Evolutionary conservation across 306 rosid species (phyloP), one percentile per base, ranked within the genome.

Genomic region (Gillenia trifoliata): DNA sequence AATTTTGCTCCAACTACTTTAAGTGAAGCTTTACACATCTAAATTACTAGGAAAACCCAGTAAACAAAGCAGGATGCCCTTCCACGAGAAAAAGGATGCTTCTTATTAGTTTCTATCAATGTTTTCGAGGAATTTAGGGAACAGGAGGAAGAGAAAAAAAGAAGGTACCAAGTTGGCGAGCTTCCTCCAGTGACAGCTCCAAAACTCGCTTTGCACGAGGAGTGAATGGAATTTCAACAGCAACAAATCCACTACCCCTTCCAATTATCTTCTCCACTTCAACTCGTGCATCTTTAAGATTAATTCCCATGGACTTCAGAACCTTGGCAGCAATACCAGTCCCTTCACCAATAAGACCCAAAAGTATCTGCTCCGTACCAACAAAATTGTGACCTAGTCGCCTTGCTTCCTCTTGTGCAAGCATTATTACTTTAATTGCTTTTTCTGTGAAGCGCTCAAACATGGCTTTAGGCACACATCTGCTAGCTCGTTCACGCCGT

Each of bases 221-320:
- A 64, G 99, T 94, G 81, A 94, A 94, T 0, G 99, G 97, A 85
- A 94, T 94, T 79, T 94, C 99, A 64, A 90, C 99, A 1, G 99
- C 96, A 75, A 94, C 99, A 84, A 94, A 92, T 40, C 97, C 99
- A 79, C 99, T 94, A 30, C 99, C 99, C 82, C 99, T 88, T 86
- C 99, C 99, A 78, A 94, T 94, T 70, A 94, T 94, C 86, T 94
- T 94, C 83, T 94, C 98, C 77, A 94, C 98, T 85, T 94, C 99
- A 56, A 94, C 97, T 10, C 96, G 99, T 17, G 99, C 96, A 77
- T 92, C 97, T 88, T 94, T 94, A 54, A 94, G 96, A 81, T 90
- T 94, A 65, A 94, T 90, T 80, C 99, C 97, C 99, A 92, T 94
- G 25, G 99, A 90, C 75, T 94, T 94, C 13, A 94, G 87, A 78